Conservation (phyloP, 2,329 filamentous ascomycete species). For the Cryphonectria japonica region DNA sequence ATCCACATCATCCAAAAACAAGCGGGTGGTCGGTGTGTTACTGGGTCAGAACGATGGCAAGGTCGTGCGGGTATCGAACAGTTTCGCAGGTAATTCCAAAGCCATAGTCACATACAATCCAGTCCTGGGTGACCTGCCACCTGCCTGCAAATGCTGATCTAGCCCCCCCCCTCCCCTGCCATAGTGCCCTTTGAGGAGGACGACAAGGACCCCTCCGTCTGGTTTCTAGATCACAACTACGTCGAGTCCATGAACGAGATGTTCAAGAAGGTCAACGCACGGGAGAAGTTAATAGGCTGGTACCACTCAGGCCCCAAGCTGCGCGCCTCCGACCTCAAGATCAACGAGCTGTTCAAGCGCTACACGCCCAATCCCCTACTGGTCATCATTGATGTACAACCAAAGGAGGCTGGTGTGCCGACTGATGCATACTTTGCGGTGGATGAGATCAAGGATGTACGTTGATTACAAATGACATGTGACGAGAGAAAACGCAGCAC, state of each 20-base stretch:
- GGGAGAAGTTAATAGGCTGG: conserved; percentile 99
- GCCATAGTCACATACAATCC: conserved; percentile 12
- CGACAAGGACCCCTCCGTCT: conserved; percentile 96
- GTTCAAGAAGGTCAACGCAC: conserved; percentile 99
- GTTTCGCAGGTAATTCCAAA: conserved; percentile 77
- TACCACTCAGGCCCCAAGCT: conserved; percentile 98
- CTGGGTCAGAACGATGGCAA: conserved; percentile 96
- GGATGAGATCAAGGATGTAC: conserved; percentile 98
- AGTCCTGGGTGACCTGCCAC: conserved; percentile 12
- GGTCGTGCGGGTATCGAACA: conserved; percentile 96
- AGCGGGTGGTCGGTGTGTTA: conserved; percentile 90
- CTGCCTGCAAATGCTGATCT: conserved; percentile 18
- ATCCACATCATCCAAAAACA: conserved; percentile 80
- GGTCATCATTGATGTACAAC: conserved; percentile 98
- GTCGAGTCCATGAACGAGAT: conserved; percentile 99
- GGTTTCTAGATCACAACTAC: conserved; percentile 99
- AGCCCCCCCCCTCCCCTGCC: not conserved
- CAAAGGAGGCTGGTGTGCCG: conserved; percentile 95
- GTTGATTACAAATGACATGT: conserved; percentile 38
- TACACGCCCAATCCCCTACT: conserved; percentile 96
- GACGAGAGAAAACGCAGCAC: not conserved
- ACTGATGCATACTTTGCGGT: conserved; percentile 99
- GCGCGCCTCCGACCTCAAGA: conserved; percentile 93
- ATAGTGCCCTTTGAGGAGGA: conserved; percentile 88
- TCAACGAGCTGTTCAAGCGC: conserved; percentile 99